Evolutionary conservation across 1,284 basidiomycete genomes (phyloP).

Genomic region (Trametes hirsuta): DNA sequence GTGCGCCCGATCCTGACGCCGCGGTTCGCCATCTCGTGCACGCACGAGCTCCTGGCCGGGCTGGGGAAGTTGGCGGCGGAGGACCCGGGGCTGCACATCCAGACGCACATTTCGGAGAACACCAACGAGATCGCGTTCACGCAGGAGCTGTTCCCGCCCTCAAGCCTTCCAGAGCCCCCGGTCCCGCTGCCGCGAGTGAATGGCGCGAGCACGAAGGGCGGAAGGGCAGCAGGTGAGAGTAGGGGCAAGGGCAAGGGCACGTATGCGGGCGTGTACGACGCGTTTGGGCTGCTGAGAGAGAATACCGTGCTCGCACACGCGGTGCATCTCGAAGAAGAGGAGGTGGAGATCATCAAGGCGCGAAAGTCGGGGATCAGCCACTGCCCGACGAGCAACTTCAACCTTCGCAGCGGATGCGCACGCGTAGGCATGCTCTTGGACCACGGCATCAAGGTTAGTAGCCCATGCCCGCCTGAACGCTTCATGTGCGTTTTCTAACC

Average conservation of each 20-base stretch:
- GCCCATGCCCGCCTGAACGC: background rate
- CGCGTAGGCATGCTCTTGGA: slow-evolving; percentile 82
- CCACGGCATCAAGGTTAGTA: slow-evolving; percentile 77
- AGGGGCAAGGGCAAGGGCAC: slow-evolving; percentile 31
- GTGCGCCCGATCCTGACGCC: slow-evolving; percentile 93
- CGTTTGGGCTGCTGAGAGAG: slow-evolving; percentile 71
- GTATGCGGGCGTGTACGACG: slow-evolving; percentile 86
- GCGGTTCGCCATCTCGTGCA: slow-evolving; percentile 94
- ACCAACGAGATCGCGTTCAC: slow-evolving; percentile 73
- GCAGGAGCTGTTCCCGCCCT: slow-evolving; percentile 62
- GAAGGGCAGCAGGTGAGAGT: slow-evolving; percentile 31
- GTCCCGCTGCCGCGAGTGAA: background rate
- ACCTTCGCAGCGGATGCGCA: slow-evolving; percentile 84
- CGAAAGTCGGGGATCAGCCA: slow-evolving; percentile 83
- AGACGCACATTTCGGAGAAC: slow-evolving; percentile 96
- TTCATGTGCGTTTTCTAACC: background rate
- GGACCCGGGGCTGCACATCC: slow-evolving; percentile 72
- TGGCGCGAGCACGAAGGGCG: slow-evolving; percentile 38
- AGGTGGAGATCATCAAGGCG: slow-evolving; percentile 74
- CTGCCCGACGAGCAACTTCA: slow-evolving; percentile 93
- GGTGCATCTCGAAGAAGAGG: slow-evolving; percentile 77
- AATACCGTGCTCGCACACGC: slow-evolving; percentile 93
- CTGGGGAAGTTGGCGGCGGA: slow-evolving; percentile 64
- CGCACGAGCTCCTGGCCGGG: slow-evolving; percentile 66
- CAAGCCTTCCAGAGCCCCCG: slow-evolving; percentile 23